Evolutionary conservation across 2,329 filamentous ascomycete species (phyloP), one percentile per base, ranked within the genome.

Genomic region (Xylariales sp.): DNA sequence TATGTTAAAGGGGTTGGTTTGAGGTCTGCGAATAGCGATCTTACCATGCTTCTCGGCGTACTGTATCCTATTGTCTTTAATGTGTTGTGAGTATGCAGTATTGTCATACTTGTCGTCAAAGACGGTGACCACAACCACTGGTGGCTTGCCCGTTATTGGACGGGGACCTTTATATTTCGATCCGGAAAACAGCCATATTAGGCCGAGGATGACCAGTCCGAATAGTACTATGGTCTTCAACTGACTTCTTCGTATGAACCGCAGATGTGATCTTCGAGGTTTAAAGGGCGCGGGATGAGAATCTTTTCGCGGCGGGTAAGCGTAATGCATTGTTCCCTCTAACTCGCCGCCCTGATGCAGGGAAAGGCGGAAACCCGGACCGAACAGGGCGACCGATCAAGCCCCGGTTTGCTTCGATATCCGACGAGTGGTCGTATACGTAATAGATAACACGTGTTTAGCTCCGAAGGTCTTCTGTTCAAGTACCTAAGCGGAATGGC

Each of bases 1-100:
- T 28, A 6, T 23, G 54, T 68, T 55, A 69, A 45, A 32, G n/a
- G 41, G 8, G 10, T 16, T 14, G 32, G 32, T 30, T 30, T 30
- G 30, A 30, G 28, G 36, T 8, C 2, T 18, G 12, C 28, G 34
- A 9, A 34, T 45, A 12, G 34, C 7, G 32, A 4, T 57, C 72
- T 71, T 86, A 97, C 94, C 95, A 82, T 98, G 94, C 77, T 88
- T 90, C 71, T 88, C 86, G 7, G 95, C 96, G 81, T 98, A 99
- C 70, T 91, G 87, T 76, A 91, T 86, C 74, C 96, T 85, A 80
- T 99, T 99, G 73, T 92, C 88, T 78, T 89, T 91, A 70, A 99
- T 88, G 74, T 89, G 89, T 65, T 91, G 84, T 63, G 91, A 84
- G 80, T 95, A 97, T 49, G 83, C 84, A 41, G 87, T 82, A 75